A percentile compares a stretch with the other conserved stretches of the same genome.
These are phyloP conservation scores for Yamadazyma sp. DNA, from an alignment of 805 yeast species.

Conservation along the genomic window DNA sequence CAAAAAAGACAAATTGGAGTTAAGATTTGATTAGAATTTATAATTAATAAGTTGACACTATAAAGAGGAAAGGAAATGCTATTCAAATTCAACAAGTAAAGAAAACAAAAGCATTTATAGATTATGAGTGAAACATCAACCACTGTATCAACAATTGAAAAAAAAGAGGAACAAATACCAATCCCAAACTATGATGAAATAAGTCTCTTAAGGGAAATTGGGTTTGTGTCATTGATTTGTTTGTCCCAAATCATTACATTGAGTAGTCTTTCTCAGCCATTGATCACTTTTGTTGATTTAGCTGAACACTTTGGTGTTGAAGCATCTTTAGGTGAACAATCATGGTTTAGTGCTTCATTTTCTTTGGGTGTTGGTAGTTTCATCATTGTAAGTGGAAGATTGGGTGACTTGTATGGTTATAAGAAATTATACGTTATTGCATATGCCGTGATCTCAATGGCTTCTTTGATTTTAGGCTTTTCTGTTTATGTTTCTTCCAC, in stretches of 20 bases:
- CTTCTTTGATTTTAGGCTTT: constrained; percentile 25
- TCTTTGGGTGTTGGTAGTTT: constrained; percentile 36
- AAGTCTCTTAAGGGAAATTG: constrained; percentile 16
- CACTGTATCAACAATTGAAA: not conserved
- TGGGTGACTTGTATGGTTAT: constrained; percentile 35
- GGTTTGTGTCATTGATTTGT: constrained; percentile 20
- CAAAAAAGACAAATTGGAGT: too few relatives aligned
- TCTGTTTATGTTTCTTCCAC: constrained; percentile 20
- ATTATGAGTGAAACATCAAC: not conserved
- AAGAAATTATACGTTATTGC: constrained; percentile 25
- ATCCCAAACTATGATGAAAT: constrained; percentile 22
- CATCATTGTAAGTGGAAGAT: constrained; percentile 28
- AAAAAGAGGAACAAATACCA: constrained; percentile 2
- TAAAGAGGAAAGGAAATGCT: too few relatives aligned
- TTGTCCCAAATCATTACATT: constrained; percentile 12
- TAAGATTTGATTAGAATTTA: too few relatives aligned
- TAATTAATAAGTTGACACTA: too few relatives aligned
- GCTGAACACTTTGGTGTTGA: constrained; percentile 22
- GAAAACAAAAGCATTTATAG: too few relatives aligned
- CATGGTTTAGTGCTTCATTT: constrained; percentile 34
- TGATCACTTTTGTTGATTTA: constrained; percentile 11
- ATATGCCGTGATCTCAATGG: constrained; percentile 19
- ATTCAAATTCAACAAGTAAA: too few relatives aligned
- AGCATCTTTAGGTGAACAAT: constrained; percentile 24
- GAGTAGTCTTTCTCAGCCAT: constrained; percentile 19